Evolutionary conservation across 257 asterid genomes (phyloP), one percentile per base, ranked within the genome.

Genomic region (Galeopsis tetrahit): DNA sequence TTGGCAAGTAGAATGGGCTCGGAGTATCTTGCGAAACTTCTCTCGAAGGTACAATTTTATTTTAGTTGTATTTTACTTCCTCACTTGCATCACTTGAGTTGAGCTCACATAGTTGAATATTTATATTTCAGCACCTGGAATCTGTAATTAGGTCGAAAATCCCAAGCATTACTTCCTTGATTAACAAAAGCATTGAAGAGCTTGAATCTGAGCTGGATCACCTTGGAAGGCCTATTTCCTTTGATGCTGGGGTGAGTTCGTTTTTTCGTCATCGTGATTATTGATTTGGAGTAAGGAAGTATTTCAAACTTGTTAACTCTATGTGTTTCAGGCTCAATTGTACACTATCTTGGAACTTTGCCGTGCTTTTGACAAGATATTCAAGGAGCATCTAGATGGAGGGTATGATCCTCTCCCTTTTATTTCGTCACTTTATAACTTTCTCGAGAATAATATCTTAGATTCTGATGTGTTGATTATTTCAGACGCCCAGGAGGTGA

Each of bases 361-460:
- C 68, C 98, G 98, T 70, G 97, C 98, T 73, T 93, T 93, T 85
- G 90, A 86, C 78, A 81, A 86, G 90, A 93, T 93, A 79, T 93
- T 90, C 68, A 93, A 91, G 86, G 97, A 91, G 84, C 98, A 93
- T 86, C 88, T 93, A 43, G 98, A 93, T 32, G 98, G 98, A 84
- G 97, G 98, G 97, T 89, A 84, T 36, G 90, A 61, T 63, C 46
- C 55, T 38, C 73, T 44, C 60, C 31, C 68, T 28, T 68, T 14
- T 43, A 28, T 43, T 46, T 60, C 28, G 55, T 35, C 2, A 48
- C 32, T 44, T 34, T 52, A 9, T 53, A 43, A 38, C 31, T 69
- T 63, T 33, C 46, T 61, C 62, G 59, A 46, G 38, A 36, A 35
- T 15, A 7, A 10, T 33, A 10, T 65, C 35, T 5, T 11, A 40